Base-by-base conservation (phyloP, 2,329 filamentous ascomycete species). In the Nemania abortiva region DNA sequence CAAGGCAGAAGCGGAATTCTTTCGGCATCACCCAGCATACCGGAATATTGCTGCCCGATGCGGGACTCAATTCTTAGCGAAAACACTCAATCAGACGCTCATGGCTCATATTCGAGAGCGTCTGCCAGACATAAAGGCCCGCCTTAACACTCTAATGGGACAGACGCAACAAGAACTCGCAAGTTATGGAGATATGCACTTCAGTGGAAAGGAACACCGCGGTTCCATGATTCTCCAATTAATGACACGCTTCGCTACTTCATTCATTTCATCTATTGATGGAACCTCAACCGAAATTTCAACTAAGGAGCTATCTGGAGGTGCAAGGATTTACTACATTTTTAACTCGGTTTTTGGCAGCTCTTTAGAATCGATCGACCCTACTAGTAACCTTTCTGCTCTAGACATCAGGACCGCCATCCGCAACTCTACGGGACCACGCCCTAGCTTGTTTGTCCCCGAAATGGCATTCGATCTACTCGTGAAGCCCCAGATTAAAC, bases 291-390 rank as follows among this genome's bases (percentile, higher is more conserved):
- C 95, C 15, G 95, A 99, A 79, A 99, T 99, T 70, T 98, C 96
- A 20, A 99, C 96, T 45, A 98, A 99, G 82, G 96, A 98, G 82
- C 89, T 98, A 11, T 97, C 95, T 76, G 95, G 95, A 78, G 95
- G 95, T 78, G 95, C 95, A 55, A 90, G 95, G 68, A 98, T 98
- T 77, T 98, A 98, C 84, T 98, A 98, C 83, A 98, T 98, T 74
- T 98, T 98, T 87, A 98, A 98, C 83, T 97, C 95, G 5, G 95
- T 98, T 52, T 99, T 98, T 81, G 96, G 96, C 68, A 98, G 95
- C 81, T 97, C 95, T 22, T 86, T 99, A 59, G 96, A 99, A 80
- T 92, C 94, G 24, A 97, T 99, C 74, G 95, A 99, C 76, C 96
- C 96, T 4, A 99, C 95, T 1, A 93, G 92, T 56, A 99, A 99